Evolutionary conservation across 2,329 filamentous ascomycete genomes (phyloP), one percentile per base, ranked within the genome.

Genomic region (Reticulascus tulasneorum): DNA sequence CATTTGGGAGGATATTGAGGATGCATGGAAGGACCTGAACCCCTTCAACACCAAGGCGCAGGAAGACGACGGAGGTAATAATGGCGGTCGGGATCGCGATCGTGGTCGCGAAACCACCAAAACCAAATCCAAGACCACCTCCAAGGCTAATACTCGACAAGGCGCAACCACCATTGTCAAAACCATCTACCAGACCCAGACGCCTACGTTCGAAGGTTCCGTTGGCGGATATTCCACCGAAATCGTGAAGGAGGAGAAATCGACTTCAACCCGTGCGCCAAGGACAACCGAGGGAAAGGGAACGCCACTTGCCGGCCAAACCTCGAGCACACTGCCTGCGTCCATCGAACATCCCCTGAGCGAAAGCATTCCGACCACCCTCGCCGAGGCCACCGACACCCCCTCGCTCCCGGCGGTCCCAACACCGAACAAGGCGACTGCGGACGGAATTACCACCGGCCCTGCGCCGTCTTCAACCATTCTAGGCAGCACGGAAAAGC

Each of bases 171-270:
- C 58, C 13, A 51, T 64, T 26, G 47, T 59, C 22, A 50, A 49
- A 11, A 66, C 63, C 13, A 56, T 70, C 15, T 69, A 63, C 47
- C 58, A 60, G 32, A 71, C 67, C 23, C 42, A 67, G 51, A 46
- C 52, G 6, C 50, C 60, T 10, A 65, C 58, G 5, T 70, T 70
- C 23, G 53, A 57, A 23, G 67, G 64, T n/a, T 50, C 54, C 6
- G 54, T 71, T 37, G 67, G 48, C 19, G 63, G 67, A 18, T 70
- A 63, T 37, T 57, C 57, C 22, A 70, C 66, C 6, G 31, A 63
- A 9, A 41, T 46, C 23, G 55, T 50, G n/a, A 47, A 58, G 11
- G 34, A 53, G 23, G 29, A 42, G 17, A 38, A n/a, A n/a, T n/a
- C n/a, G n/a, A n/a, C n/a, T n/a, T n/a, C n/a, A n/a, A n/a, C 33